Base-by-base conservation (phyloP, 2,329 filamentous ascomycete genomes). In the Penicillium thymicola region DNA sequence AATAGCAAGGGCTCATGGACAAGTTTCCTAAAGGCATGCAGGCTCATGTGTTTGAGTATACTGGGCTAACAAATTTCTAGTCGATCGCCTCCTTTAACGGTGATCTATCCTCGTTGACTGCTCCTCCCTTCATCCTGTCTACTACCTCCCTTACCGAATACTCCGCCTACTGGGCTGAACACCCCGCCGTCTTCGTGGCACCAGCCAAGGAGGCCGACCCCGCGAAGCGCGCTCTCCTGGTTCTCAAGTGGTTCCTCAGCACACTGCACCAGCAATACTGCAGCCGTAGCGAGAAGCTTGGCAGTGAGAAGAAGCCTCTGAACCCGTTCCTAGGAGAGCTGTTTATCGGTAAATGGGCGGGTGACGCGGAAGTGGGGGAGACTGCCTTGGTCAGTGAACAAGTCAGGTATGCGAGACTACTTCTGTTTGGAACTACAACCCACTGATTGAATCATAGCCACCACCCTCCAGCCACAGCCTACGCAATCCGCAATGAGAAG, bases 311-410 rank as follows among this genome's bases (percentile, higher is more conserved):
- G 85, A 99, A 97, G 81, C 93, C 93, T 2, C 78, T 99, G 58
- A 97, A 99, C 71, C 94, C 94, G 0, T 97, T 99, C 77, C 78
- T 99, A 36, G 93, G 93, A 55, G 93, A 99, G 79, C 83, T 97
- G 34, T 97, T 97, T 77, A 76, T 97, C 28, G 94, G 93, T 25
- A 89, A 87, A 67, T 99, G 94, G 94, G 85, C 88, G 57, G 90
- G 96, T 70, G 82, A 85, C 45, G 85, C 67, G 27, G 72, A 76
- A 13, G 66, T 85, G 51, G 93, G 93, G 55, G 88, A 86, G 46
- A 97, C 94, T 28, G 85, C 89, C 66, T 82, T 99, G 63, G 83
- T 96, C 67, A 96, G 91, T 70, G 93, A 97, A 79, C 93, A 97
- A 82, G 94, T 97, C 72, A 90, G 87, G 84, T 77, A 62, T 21